These are phyloP conservation scores for Botrytis hyacinthi DNA, from an alignment of 2,329 filamentous ascomycete genomes.

Conservation along the genomic window DNA sequence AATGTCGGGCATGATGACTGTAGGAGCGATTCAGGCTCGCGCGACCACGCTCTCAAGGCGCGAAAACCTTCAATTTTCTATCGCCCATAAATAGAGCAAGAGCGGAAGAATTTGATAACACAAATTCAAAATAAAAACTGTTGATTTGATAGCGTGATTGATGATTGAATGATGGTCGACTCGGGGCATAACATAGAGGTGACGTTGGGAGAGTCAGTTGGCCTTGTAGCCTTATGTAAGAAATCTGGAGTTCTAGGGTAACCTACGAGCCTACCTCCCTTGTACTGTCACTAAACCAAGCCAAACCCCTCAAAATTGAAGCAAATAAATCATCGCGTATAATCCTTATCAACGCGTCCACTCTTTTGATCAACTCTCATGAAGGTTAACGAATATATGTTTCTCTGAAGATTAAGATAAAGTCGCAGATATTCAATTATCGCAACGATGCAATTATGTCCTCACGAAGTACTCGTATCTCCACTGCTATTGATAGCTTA, in stretches of 20 bases:
- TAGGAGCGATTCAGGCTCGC: constrained; percentile 27
- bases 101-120: constrained; percentile 30
- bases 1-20: constrained; percentile 61
- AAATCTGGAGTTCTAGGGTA: constrained; percentile 20
- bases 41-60: constrained; percentile 32
- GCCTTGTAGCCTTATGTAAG: constrained; percentile 20
- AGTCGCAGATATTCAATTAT: constrained; percentile 15
- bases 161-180: constrained; percentile 28
- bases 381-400: background rate
- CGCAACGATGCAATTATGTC: constrained; percentile 39
- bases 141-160: constrained; percentile 24
- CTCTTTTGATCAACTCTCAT: constrained; percentile 18
- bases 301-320: constrained; percentile 7
- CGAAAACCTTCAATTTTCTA: constrained; percentile 29
- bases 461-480: constrained; percentile 59
- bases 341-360: constrained; percentile 16
- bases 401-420: background rate
- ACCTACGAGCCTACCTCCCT: constrained; percentile 1
- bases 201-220: constrained; percentile 24
- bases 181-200: constrained; percentile 20
- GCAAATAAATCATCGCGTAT: constrained; percentile 20
- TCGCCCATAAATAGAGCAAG: constrained; percentile 33
- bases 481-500: constrained; percentile 75
- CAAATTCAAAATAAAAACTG: constrained; percentile 30
- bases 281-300: background rate